These are phyloP conservation scores for Moesziomyces sp. DNA, from an alignment of 1,284 basidiomycete genomes.

Conservation along the genomic window DNA sequence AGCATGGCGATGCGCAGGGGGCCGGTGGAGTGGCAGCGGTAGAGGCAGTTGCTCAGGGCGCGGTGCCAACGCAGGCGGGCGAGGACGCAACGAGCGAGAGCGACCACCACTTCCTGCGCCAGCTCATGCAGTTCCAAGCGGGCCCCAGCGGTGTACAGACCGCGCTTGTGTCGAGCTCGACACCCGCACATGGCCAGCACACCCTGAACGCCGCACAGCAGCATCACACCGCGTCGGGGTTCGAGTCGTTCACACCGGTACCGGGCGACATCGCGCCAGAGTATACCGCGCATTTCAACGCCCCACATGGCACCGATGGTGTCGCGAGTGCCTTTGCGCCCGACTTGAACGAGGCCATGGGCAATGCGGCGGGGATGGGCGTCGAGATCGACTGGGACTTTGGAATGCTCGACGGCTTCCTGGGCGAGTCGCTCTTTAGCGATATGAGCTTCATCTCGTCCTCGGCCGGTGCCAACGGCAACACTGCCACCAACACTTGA, in stretches of 20 bases:
- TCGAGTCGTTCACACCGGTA: too few species aligned
- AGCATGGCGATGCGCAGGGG: background rate
- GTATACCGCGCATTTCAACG: too few species aligned
- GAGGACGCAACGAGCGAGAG: slow-evolving; percentile 2
- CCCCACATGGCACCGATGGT: too few species aligned
- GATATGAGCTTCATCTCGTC: slow-evolving; percentile 48
- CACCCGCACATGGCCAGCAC: background rate
- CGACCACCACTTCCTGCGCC: slow-evolving; percentile 31
- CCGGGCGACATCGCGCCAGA: too few species aligned
- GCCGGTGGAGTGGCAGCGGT: background rate
- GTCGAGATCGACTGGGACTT: slow-evolving; percentile 45
- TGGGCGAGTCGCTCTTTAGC: slow-evolving; percentile 44
- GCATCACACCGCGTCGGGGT: background rate
- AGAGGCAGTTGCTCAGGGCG: background rate
- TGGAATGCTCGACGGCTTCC: slow-evolving; percentile 42
- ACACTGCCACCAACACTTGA: too few species aligned
- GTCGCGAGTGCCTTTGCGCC: background rate
- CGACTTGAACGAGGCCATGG: background rate
- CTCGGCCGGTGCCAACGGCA: slow-evolving; percentile 10
- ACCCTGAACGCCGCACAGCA: background rate
- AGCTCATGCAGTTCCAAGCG: slow-evolving; percentile 50
- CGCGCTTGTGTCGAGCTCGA: slow-evolving; percentile 22
- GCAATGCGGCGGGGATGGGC: background rate
- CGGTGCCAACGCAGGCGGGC: background rate
- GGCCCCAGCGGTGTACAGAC: slow-evolving; percentile 47